phyloP scores from a whole-genome alignment of 176 grass and related monocot genomes.

The Poa pratensis region DNA sequence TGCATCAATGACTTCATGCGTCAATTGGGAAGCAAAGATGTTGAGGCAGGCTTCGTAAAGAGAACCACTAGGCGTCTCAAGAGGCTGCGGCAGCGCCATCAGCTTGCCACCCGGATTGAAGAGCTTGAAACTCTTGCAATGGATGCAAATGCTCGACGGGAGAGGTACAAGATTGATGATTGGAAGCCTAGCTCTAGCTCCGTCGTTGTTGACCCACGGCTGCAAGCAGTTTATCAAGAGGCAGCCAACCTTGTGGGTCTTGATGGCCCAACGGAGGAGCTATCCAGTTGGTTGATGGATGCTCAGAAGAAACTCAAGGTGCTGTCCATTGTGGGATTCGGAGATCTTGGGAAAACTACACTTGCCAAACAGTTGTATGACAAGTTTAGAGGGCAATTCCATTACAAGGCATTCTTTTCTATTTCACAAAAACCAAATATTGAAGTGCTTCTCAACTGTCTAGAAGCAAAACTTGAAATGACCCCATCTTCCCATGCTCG shows the following conservation, averaged over 20 bases:
- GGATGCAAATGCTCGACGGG: background rate
- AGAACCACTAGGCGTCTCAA: too few species aligned
- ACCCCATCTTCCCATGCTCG: background rate
- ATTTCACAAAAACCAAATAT: background rate
- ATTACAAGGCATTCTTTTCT: background rate
- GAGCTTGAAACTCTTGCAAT: background rate
- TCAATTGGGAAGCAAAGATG: too few species aligned
- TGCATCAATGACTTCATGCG: too few species aligned
- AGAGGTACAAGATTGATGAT: slow-evolving; percentile 2
- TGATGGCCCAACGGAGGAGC: background rate
- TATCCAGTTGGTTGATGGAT: background rate
- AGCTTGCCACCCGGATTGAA: background rate
- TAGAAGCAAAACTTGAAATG: background rate
- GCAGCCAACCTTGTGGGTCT: background rate
- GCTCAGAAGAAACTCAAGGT: background rate
- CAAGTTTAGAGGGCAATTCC: background rate
- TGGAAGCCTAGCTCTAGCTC: background rate
- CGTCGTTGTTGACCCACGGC: background rate
- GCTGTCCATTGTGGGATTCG: too few species aligned
- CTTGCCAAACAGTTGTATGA: background rate
- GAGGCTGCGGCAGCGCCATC: too few species aligned
- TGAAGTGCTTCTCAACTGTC: background rate
- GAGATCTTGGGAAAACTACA: background rate
- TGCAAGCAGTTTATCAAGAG: background rate
- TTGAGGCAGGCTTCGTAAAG: too few species aligned